phyloP scores from a whole-genome alignment of 2,329 filamentous ascomycete species.

The Paecilomyces niveus region DNA sequence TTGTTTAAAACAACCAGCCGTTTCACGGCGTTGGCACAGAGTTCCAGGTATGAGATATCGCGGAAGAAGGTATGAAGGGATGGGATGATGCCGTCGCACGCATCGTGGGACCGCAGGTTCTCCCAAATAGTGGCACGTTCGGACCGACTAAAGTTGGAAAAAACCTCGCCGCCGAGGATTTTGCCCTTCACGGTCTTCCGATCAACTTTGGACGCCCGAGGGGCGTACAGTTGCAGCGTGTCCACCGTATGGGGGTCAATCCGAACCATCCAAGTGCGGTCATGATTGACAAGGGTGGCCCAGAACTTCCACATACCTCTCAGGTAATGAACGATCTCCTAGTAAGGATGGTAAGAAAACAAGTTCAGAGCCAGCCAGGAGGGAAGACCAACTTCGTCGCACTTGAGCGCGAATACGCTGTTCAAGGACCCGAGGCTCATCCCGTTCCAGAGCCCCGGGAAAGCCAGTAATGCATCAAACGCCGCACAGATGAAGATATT shows the following conservation, averaged over 20 bases:
- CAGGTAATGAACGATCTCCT: slow-evolving; percentile 27
- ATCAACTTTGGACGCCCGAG: slow-evolving; percentile 18
- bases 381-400: slow-evolving; percentile 22
- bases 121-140: slow-evolving; percentile 24
- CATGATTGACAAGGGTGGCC: slow-evolving; percentile 19
- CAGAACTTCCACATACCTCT: slow-evolving; percentile 25
- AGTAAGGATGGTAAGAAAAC: slow-evolving; percentile 8
- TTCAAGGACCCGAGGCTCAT: slow-evolving; percentile 22
- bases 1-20: slow-evolving; percentile 9
- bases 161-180: slow-evolving; percentile 23
- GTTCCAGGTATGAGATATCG: slow-evolving; percentile 28
- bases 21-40: slow-evolving; percentile 20
- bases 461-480: slow-evolving; percentile 25
- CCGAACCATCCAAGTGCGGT: slow-evolving; percentile 18
- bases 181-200: slow-evolving; percentile 15
- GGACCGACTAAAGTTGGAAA: slow-evolving; percentile 20
- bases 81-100: too few species aligned
- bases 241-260: slow-evolving; percentile 25
- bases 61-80: slow-evolving; percentile 30
- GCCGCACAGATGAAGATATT: slow-evolving; percentile 13
- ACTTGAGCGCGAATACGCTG: slow-evolving; percentile 21
- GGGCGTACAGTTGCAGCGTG: slow-evolving; percentile 25
- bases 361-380: not conserved
- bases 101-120: slow-evolving; percentile 11
- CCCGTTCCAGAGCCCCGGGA: slow-evolving; percentile 23